Evolutionary conservation across 495 filamentous ascomycete genomes (phyloP), one percentile per base, ranked within the genome.

Genomic region (Xylaria grammica): DNA sequence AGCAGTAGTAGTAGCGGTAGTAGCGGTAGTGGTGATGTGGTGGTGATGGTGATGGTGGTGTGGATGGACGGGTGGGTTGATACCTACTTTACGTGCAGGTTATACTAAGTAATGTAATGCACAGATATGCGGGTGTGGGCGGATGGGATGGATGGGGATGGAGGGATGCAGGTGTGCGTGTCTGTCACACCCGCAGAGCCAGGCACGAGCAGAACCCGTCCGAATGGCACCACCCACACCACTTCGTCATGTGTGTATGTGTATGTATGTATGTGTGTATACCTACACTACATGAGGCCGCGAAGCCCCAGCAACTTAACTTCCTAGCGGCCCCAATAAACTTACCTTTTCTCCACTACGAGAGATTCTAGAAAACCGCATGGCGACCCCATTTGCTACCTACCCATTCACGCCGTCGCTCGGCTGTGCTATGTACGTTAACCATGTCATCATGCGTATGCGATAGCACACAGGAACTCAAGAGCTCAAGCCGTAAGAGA

Each of bases 201-300:
- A 64, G 45, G 53, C 24, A 62, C 59, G n/a, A 51, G 36, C 40
- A 42, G 40, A 64, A 57, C 62, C 62, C 62, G 34, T 58, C 38
- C 11, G 52, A 58, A 51, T 9, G 62, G 62, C 62, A 64, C 62
- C 62, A 62, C 52, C 62, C 62, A 64, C 62, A 64, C 52, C 61
- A 46, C 46, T 24, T n/a, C 27, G 60, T 40, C 45, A 40, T 62
- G 46, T 62, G 46, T 50, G 24, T 53, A 30, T 45, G 11, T 45
- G 32, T 36, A 11, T 36, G 11, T 36, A 11, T 36, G 32, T 36
- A 11, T 36, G 32, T 36, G 32, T 36, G 32, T 36, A 11, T 3
- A 42, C 40, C 40, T 42, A 42, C 40, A 42, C 60, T 29, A 59
- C 56, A 59, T 59, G 29, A 27, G 26, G 48, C 34, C 53, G 53